Base-by-base conservation (phyloP, 768 basidiomycete genomes). In the Russula sp. region DNA sequence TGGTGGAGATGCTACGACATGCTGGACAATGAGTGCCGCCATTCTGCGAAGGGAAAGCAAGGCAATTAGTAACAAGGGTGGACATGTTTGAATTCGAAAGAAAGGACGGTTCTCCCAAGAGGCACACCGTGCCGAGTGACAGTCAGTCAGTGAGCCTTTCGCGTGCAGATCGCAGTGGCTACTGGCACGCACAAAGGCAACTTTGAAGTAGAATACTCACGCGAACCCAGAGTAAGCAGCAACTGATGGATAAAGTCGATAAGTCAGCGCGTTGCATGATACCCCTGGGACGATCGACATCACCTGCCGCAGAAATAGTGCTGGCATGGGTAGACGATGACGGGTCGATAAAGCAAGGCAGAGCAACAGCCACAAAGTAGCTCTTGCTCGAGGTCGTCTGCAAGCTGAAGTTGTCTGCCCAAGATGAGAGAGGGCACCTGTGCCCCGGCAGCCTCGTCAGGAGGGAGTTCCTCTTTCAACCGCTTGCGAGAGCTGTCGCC, bases 281-380 rank as follows among this genome's bases (percentile, higher is more conserved):
- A 20, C n/a, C 5, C 22, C 35, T 34, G 32, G 46, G 54, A 47
- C 11, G 47, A 62, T 59, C 47, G 52, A 52, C 67, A 75, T 61
- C 73, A 90, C 89, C 90, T 91, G 73, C 91, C 91, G 69, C 91
- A 93, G 70, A 92, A 93, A 78, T 88, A 91, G 77, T 93, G 91
- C 67, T 92, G 88, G 71, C 91, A 93, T 35, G 91, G 91, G 39
- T 81, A 78, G 55, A 93, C 88, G 34, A 91, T 76, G 16, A 93
- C 90, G 3, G 91, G 91, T 62, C 82, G 78, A 73, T 93, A 91
- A 61, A 88, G 85, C 46, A 93, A 77, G 60, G 83, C 90, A 18
- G 88, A 81, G 73, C 91, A 93, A 70, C 91, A 93, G 22, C 88
- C 91, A 67, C 91, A 93, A 66, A 90, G 86, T 43, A 93, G 79